Base-by-base conservation (phyloP, 2,329 filamentous ascomycete species). In the Hyphodiscus sp. region DNA sequence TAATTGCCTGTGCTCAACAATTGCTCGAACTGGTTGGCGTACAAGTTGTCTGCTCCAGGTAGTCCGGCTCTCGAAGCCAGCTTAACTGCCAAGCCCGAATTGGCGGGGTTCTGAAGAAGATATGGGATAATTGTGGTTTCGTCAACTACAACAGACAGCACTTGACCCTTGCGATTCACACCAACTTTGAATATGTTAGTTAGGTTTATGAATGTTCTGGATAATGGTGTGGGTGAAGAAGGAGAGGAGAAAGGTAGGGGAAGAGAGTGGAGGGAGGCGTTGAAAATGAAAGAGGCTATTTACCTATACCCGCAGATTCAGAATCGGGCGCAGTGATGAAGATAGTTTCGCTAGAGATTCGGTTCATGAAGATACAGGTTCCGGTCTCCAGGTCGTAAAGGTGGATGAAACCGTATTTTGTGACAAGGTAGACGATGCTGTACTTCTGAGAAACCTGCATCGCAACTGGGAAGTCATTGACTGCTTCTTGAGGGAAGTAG, bases 351-450 rank as follows among this genome's bases (percentile, higher is more conserved):
- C 91, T 96, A 33, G 94, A 99, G 67, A 99, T 99, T 65, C 95
- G 87, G 79, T 99, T 99, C 91, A 99, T 95, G 81, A 96, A 99
- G 69, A 99, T 94, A 70, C 90, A 95, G 13, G 87, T 88, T 54
- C 89, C 95, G 8, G 89, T 94, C 76, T 99, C 95, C 53, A 99
- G 83, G 68, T 99, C 95, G 74, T 99, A 97, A 20, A 99, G 82
- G 73, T 99, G 94, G 65, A 99, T 97, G 74, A 97, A 99, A 50
- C 94, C 94, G 67, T 96, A 99, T 73, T 99, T 99, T 53, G 94
- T 99, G 58, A 99, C 90, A 66, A 99, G 83, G 73, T 96, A 96
- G 67, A 99, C 86, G 68, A 99, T 85, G 67, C 91, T 92, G 73
- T 99, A 99, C 74, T 94, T 95, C 67, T 90, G 85, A 2, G 94